Evolutionary conservation across 768 basidiomycete genomes (phyloP).

Genomic region (Naganishia vishniacii): DNA sequence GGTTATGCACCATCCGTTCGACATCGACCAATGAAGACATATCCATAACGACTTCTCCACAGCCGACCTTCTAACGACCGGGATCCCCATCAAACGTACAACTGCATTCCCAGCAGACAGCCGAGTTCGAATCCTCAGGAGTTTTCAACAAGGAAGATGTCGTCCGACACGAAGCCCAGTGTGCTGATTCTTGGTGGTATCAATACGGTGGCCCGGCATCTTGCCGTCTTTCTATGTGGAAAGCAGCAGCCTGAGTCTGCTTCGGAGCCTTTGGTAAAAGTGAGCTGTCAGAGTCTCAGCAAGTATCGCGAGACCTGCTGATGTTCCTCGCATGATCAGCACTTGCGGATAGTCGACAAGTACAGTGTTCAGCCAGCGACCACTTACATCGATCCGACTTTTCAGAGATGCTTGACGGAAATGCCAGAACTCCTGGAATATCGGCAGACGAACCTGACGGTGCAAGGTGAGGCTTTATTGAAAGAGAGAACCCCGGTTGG

Average conservation of each 20-base stretch:
- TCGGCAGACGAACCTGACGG: slow-evolving; percentile 40
- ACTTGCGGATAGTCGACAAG: slow-evolving; percentile 33
- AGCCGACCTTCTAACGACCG: too few species aligned
- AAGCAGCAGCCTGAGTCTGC: background rate
- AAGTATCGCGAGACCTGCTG: too few species aligned
- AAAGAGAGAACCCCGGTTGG: too few species aligned
- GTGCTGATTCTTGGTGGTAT: slow-evolving; percentile 16
- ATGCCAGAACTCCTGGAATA: slow-evolving; percentile 34
- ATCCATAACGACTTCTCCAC: too few species aligned
- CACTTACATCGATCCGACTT: slow-evolving; percentile 43
- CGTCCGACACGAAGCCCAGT: slow-evolving; percentile 4
- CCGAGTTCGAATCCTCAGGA: too few species aligned
- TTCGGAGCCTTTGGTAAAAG: slow-evolving; percentile 11
- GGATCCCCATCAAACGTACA: too few species aligned
- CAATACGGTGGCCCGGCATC: slow-evolving; percentile 21
- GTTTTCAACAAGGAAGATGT: background rate
- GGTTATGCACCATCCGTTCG: too few species aligned
- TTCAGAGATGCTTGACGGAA: slow-evolving; percentile 31
- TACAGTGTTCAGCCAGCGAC: slow-evolving; percentile 42
- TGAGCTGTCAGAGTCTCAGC: too few species aligned
- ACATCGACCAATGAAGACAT: too few species aligned
- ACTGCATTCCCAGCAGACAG: too few species aligned
- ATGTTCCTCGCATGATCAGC: background rate
- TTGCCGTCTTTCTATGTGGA: slow-evolving; percentile 14
- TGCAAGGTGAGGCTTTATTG: slow-evolving; percentile 9